Conservation (phyloP, 2,329 filamentous ascomycete genomes). For the Esteya vermicola region DNA sequence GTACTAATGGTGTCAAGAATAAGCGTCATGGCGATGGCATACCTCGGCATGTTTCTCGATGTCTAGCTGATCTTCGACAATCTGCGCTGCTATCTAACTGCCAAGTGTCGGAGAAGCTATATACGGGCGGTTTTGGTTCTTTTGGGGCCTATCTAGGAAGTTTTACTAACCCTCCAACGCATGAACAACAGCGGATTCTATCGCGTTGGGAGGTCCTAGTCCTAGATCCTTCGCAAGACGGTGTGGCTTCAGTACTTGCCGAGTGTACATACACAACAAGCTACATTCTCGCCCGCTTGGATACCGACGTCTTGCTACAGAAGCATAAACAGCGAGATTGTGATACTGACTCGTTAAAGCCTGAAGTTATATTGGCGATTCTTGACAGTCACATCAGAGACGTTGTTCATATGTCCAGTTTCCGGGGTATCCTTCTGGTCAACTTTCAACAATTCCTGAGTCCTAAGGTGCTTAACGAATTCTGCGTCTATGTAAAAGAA, state of each 20-base stretch:
- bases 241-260: constrained; percentile 19
- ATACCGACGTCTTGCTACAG: constrained; percentile 5
- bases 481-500: constrained; percentile 7
- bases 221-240: constrained; percentile 23
- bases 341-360: no score
- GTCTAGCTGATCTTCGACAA: constrained; percentile 1
- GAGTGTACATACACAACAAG: background rate
- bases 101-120: background rate
- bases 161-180: constrained; percentile 18
- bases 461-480: constrained; percentile 10
- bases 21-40: no score
- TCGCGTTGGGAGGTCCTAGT: constrained; percentile 27
- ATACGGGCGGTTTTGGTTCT: constrained; percentile 12
- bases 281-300: constrained; percentile 3
- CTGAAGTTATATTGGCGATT: no score
- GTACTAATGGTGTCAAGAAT: no score
- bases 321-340: no score
- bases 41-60: background rate
- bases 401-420: background rate
- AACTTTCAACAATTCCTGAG: constrained; percentile 2
- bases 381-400: no score
- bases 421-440: constrained; percentile 3
- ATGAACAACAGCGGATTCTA: constrained; percentile 19
- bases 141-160: constrained; percentile 28
- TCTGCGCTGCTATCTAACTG: background rate